Evolutionary conservation across 2,329 filamentous ascomycete species (phyloP), one percentile per base, ranked within the genome.

Genomic region (Aspergillus pseudonomiae): DNA sequence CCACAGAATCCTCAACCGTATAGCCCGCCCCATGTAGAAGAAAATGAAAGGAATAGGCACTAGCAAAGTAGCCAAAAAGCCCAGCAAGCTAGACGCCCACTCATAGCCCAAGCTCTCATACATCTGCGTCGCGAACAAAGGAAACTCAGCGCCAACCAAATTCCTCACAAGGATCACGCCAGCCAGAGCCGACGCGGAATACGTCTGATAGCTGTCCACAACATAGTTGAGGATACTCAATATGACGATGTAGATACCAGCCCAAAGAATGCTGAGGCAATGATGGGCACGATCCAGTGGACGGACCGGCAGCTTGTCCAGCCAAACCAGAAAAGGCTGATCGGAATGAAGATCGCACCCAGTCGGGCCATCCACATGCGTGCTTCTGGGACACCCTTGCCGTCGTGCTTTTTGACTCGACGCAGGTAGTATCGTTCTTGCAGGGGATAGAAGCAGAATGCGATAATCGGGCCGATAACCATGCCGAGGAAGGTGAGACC

Each of bases 161-260:
- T 92, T 89, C 65, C 90, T 84, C 6, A 88, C 84, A 78, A 89
- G 89, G n/a, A 89, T 90, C 63, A 92, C 91, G n/a, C 89, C 90
- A 28, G 90, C 90, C 0, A 90, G 90, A 0, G 90, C 90, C 0
- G 88, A 91, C 1, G 90, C 89, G 0, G 89, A 86, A 73, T 91
- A 91, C 0, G 87, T 87, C 0, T 89, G 90, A 70, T 92, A 91
- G 6, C 88, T 88, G 65, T 87, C 88, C 46, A 91, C 86, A 82
- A 92, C 90, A 77, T 92, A 92, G 75, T 92, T 89, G 66, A 91
- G 89, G 6, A 88, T 90, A 16, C 88, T 88, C 84, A 91, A 89
- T 77, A 91, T 91, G 59, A 91, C 90, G 36, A 85, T 80, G 63
- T 89, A 90, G 70, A 92, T 91, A 60, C 89, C 89, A 43, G 92